phyloP scores from a whole-genome alignment of 495 filamentous ascomycete species.

The Hypoxylon trugodes region DNA sequence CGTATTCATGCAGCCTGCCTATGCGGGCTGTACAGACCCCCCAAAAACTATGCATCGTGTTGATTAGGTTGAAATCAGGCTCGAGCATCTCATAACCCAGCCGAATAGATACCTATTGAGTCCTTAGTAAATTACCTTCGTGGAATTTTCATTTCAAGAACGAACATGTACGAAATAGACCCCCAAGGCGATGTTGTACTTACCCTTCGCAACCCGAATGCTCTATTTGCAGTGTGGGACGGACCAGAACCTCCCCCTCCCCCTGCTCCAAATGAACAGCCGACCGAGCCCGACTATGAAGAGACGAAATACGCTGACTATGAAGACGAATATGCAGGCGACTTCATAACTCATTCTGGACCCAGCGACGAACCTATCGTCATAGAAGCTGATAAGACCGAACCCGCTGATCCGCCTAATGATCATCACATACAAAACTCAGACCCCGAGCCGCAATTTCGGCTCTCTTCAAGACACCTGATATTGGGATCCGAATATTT shows the following conservation, averaged over 20 bases:
- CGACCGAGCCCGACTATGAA: neutral
- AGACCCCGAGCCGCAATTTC: slow-evolving; percentile 28
- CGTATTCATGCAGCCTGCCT: too few species aligned
- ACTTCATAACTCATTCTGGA: too few species aligned
- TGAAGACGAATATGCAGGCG: neutral
- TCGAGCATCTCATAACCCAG: too few species aligned
- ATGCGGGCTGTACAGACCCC: too few species aligned
- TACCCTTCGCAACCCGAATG: slow-evolving; percentile 16
- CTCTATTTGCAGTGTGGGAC: slow-evolving; percentile 21
- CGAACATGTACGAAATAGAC: neutral
- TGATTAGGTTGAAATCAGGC: too few species aligned
- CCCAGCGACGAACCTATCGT: neutral
- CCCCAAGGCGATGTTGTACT: slow-evolving; percentile 19
- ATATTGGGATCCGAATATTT: slow-evolving; percentile 59
- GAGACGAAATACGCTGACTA: neutral
- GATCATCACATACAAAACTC: too few species aligned
- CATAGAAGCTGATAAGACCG: neutral
- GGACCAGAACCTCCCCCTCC: slow-evolving; percentile 5
- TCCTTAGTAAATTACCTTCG: neutral
- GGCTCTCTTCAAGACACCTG: slow-evolving; percentile 63
- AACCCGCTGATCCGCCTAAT: too few species aligned
- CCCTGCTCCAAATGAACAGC: neutral
- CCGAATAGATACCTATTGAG: too few species aligned
- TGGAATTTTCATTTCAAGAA: neutral
- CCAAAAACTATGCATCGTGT: too few species aligned